phyloP scores from a whole-genome alignment of 495 filamentous ascomycete species.

The Penicillium cataractarum region DNA sequence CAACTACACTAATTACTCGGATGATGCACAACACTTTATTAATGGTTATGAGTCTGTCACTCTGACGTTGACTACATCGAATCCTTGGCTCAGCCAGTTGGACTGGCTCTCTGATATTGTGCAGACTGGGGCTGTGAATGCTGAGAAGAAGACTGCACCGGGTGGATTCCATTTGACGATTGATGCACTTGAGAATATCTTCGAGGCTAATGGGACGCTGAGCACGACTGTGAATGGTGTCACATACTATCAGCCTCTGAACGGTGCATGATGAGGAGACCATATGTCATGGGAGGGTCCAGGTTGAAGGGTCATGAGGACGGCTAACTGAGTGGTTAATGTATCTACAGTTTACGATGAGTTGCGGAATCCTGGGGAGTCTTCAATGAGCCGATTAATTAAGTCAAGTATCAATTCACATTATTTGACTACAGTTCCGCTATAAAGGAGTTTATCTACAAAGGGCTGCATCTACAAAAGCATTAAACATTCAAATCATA shows the following conservation, averaged over 20 bases:
- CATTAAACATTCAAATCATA: too few relatives aligned
- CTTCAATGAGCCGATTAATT: neutral
- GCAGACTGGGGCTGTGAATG: neutral
- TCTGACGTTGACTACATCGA: neutral
- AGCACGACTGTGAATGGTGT: neutral
- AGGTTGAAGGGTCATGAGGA: too few relatives aligned
- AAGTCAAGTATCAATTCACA: neutral
- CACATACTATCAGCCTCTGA: neutral
- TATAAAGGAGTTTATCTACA: too few relatives aligned
- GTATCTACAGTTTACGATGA: neutral
- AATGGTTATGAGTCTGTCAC: neutral
- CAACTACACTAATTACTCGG: neutral
- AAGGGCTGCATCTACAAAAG: too few relatives aligned
- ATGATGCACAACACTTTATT: neutral
- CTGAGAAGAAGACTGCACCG: neutral
- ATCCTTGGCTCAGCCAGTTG: neutral
- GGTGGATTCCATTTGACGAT: neutral
- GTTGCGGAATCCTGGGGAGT: neutral
- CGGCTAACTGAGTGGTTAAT: neutral
- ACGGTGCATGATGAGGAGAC: neutral
- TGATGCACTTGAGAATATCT: neutral
- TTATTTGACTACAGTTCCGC: neutral
- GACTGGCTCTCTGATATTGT: neutral
- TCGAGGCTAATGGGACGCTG: neutral
- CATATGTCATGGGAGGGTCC: neutral